Conservation (phyloP, 2,329 filamentous ascomycete species). For the Onygenales sp. region DNA sequence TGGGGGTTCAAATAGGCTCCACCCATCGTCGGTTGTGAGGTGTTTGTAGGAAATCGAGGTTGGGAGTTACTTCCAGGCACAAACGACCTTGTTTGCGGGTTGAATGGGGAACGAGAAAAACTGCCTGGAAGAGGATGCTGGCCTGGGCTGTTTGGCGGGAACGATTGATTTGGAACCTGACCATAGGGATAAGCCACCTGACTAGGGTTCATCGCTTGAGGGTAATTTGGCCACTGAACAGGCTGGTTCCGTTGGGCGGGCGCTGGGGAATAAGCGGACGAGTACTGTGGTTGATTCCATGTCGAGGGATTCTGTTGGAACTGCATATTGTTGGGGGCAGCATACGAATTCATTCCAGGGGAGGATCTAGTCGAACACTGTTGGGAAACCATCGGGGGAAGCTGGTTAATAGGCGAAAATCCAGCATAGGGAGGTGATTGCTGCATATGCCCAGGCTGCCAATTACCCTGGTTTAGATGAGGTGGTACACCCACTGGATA, state of each 20-base stretch:
- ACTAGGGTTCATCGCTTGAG: constrained; percentile 26
- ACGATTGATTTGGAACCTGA: constrained; percentile 58
- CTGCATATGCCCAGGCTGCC: constrained; percentile 25
- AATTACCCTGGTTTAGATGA: constrained; percentile 24
- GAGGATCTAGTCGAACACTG: constrained; percentile 28
- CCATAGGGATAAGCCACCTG: constrained; percentile 62
- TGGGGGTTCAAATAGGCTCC: background rate
- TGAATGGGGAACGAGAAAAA: constrained; percentile 78
- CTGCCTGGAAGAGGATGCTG: constrained; percentile 80
- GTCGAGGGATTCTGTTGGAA: constrained; percentile 21
- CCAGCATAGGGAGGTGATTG: constrained; percentile 29
- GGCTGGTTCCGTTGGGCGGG: constrained; percentile 30
- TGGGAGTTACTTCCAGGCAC: constrained; percentile 51
- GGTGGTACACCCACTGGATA: constrained; percentile 27
- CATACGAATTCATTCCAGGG: constrained; percentile 28
- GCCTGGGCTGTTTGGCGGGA: constrained; percentile 54
- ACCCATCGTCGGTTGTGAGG: constrained; percentile 13
- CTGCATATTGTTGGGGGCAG: constrained; percentile 21
- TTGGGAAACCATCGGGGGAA: constrained; percentile 26
- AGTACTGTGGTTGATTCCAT: constrained; percentile 27
- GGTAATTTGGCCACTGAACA: constrained; percentile 30
- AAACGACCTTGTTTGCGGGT: constrained; percentile 89
- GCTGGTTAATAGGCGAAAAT: constrained; percentile 29
- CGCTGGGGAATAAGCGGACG: constrained; percentile 12
- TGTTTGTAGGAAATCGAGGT: constrained; percentile 24